A percentile compares a stretch with the other conserved stretches of the same genome.
Conservation (phyloP, 2,329 filamentous ascomycete species). For the Ascochyta fabae region DNA sequence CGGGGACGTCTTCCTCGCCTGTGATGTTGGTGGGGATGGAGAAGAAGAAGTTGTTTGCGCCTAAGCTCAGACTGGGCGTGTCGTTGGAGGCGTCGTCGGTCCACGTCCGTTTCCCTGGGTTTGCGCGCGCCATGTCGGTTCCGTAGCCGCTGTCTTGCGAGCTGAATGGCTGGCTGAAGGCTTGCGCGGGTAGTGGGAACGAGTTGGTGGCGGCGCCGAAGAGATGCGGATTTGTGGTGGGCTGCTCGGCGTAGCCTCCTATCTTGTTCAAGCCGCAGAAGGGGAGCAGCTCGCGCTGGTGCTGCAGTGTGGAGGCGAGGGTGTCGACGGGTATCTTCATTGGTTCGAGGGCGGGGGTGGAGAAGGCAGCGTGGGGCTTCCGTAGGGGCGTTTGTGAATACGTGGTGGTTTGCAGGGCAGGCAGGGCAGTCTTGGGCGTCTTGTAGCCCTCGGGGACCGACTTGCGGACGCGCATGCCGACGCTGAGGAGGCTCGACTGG, state of each 20-base stretch:
- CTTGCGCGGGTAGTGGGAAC: slow-evolving; percentile 42
- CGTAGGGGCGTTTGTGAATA: slow-evolving; percentile 6
- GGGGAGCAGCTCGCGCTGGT: slow-evolving; percentile 70
- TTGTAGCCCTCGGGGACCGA: slow-evolving; percentile 94
- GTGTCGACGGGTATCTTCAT: slow-evolving; percentile 12
- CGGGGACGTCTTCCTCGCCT: slow-evolving; percentile 43
- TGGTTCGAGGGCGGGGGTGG: slow-evolving; percentile 20
- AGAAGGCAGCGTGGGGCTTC: slow-evolving; percentile 5
- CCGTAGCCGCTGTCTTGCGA: slow-evolving; percentile 41
- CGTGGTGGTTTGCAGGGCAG: slow-evolving; percentile 35
- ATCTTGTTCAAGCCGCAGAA: slow-evolving; percentile 83
- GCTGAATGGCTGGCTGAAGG: slow-evolving; percentile 43
- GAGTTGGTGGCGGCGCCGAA: slow-evolving; percentile 44
- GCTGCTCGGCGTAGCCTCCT: slow-evolving; percentile 70
- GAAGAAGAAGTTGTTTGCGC: slow-evolving; percentile 33
- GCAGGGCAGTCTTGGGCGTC: slow-evolving; percentile 61
- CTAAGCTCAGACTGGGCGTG: slow-evolving; percentile 22
- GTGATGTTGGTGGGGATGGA: slow-evolving; percentile 25
- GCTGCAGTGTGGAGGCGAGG: slow-evolving; percentile 25
- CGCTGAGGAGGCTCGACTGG: slow-evolving; percentile 83
- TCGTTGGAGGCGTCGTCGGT: slow-evolving; percentile 46
- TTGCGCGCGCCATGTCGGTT: slow-evolving; percentile 29
- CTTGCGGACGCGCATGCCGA: slow-evolving; percentile 95
- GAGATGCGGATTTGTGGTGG: slow-evolving; percentile 47
- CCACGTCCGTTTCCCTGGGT: slow-evolving; percentile 52